These are phyloP conservation scores for Glomus cerebriforme DNA, from an alignment of 192 early-diverging fungal species.

Conservation along the genomic window DNA sequence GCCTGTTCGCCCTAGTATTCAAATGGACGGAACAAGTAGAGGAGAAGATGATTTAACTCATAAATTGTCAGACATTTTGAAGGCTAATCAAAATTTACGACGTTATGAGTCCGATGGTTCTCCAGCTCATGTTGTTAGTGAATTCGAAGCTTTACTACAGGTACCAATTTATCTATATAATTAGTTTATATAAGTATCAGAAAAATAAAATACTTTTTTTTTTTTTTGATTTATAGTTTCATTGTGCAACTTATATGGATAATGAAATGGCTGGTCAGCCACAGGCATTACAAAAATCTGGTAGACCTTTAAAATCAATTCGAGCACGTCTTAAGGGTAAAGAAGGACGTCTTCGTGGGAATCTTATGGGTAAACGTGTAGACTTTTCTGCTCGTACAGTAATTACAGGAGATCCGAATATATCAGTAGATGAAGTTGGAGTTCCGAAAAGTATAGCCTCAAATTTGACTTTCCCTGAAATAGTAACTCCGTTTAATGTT, in stretches of 20 bases:
- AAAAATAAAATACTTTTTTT: not conserved
- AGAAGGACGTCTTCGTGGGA: slow-evolving; percentile 97
- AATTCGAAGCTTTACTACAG: slow-evolving; percentile 84
- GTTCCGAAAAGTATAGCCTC: slow-evolving; percentile 96
- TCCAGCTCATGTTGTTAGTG: slow-evolving; percentile 83
- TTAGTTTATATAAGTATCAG: not conserved
- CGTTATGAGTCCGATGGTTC: slow-evolving; percentile 83
- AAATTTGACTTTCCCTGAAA: slow-evolving; percentile 96
- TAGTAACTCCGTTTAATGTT: slow-evolving; percentile 96
- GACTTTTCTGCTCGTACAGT: slow-evolving; percentile 99
- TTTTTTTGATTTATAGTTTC: slow-evolving; percentile 59
- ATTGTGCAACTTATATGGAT: slow-evolving; percentile 97
- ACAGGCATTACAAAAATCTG: slow-evolving; percentile 87
- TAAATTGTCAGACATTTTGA: slow-evolving; percentile 90
- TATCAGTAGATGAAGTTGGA: slow-evolving; percentile 97
- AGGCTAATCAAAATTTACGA: slow-evolving; percentile 85
- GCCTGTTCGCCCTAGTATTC: slow-evolving; percentile 94
- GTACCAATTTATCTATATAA: slow-evolving; percentile 12
- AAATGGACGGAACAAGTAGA: slow-evolving; percentile 83
- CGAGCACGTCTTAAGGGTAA: slow-evolving; percentile 97
- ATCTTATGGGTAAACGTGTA: slow-evolving; percentile 99
- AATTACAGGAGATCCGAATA: slow-evolving; percentile 97
- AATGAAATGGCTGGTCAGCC: slow-evolving; percentile 95
- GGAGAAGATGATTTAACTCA: slow-evolving; percentile 98
- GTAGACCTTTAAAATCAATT: slow-evolving; percentile 93